Evolutionary conservation across 441 rosid species (phyloP), one percentile per base, ranked within the genome.

Genomic region (Bocquillonia castaneifolia): DNA sequence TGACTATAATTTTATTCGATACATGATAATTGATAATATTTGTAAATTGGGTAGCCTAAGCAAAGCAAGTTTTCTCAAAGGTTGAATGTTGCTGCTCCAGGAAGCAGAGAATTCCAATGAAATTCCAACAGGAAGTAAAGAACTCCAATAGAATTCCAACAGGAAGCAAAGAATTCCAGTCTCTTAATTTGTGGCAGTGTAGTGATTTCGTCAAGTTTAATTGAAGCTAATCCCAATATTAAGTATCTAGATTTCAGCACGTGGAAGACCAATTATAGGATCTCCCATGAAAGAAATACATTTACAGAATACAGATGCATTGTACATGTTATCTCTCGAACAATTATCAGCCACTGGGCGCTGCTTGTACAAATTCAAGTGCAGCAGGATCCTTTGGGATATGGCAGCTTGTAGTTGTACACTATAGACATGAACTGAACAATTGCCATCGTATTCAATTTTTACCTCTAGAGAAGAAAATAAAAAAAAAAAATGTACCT

Each of bases 281-380:
- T 17, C 58, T 25, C 52, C 10, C 23, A 10, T 48, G 22, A 47
- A 55, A 40, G 50, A 31, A 23, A 14, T 40, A 65, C 6, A 61
- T 22, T n/a, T 42, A 34, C 47, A 61, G 42, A 47, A 26, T 28
- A 36, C 17, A 69, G 15, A 23, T 6, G 45, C 34, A 66, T 29
- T 62, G 8, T 67, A 89, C 99, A 95, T 85, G 81, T 88, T 91
- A 72, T 85, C 93, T 82, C 95, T 89, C 81, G 89, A 86, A 79
- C 96, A 93, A 85, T 93, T 88, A 57, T 82, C 84, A 56, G 64
- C 37, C 6, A 73, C 45, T 32, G 78, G 68, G 18, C 89, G 86
- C 86, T 85, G 87, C 77, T 83, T 93, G 97, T 26, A 91, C 76
- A 83, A 81, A 91, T 84, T 93, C 99, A 63, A 93, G 79, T 3